Conservation (phyloP, 371 early-diverging fungal genomes). For the Mortierella sp. region DNA sequence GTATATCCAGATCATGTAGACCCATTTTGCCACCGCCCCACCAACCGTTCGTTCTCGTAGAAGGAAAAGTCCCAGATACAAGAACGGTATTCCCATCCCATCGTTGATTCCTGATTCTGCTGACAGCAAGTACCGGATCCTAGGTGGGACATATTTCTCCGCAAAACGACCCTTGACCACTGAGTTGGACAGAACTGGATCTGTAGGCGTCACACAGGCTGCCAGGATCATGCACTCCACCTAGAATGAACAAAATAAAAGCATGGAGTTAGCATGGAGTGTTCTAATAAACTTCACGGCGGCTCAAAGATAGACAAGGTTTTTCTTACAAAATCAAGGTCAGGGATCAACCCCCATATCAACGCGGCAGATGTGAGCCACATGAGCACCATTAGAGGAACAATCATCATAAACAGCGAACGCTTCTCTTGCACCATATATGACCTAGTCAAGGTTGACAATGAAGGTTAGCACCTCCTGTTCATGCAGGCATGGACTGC, state of each 20-base stretch:
- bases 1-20: conserved; percentile 76
- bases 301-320: neutral
- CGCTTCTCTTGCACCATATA: conserved; percentile 71
- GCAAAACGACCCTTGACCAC: conserved; percentile 96
- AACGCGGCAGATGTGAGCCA: conserved; percentile 83
- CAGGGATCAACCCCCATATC: conserved; percentile 73
- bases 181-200: conserved; percentile 95
- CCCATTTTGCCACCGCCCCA: conserved; percentile 78
- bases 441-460: conserved; percentile 46
- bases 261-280: no score
- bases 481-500: no score
- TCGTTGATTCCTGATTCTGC: conserved; percentile 70
- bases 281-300: neutral
- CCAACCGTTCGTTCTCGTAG: conserved; percentile 65
- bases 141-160: conserved; percentile 83
- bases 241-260: conserved; percentile 45
- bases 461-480: neutral
- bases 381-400: conserved; percentile 89
- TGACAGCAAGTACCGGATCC: conserved; percentile 84
- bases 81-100: conserved; percentile 85
- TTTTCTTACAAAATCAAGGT: conserved; percentile 68
- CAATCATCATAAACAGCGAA: conserved; percentile 80
- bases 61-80: conserved; percentile 81
- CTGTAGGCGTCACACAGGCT: conserved; percentile 94
- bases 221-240: conserved; percentile 83